Conservation (phyloP, 306 rosid species). For the Mimosa pudica region DNA sequence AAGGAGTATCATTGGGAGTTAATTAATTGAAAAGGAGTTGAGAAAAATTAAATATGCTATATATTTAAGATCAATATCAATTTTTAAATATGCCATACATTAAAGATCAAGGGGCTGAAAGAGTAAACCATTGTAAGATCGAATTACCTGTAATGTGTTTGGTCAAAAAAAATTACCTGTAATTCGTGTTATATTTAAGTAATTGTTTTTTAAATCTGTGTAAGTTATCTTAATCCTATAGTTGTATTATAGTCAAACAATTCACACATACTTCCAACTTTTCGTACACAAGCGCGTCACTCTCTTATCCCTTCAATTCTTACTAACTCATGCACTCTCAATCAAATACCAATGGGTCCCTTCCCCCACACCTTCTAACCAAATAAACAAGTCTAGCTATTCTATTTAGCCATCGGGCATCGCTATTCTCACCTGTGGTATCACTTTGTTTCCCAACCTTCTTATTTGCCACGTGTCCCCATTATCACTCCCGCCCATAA, state of each 20-base stretch:
- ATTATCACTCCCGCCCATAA: neutral
- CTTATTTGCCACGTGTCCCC: neutral
- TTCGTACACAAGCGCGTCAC: conserved; percentile 16
- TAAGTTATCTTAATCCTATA: no score
- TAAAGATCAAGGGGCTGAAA: no score
- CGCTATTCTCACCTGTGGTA: neutral
- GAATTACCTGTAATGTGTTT: no score
- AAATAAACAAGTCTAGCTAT: neutral
- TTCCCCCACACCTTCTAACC: neutral
- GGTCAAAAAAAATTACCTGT: no score
- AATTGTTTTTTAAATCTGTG: no score
- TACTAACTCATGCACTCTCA: conserved; percentile 9
- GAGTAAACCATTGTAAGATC: no score
- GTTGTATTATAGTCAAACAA: conserved; percentile 22
- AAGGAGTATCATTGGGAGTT: no score
- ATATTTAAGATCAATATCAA: no score
- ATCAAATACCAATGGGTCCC: conserved; percentile 36
- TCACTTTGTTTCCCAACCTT: neutral
- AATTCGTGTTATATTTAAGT: no score
- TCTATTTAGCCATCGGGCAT: neutral
- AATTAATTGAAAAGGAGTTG: no score
- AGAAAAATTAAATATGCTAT: no score
- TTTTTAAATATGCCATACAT: no score
- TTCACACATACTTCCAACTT: neutral
- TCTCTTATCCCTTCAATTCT: conserved; percentile 35